Conservation (phyloP, 2,329 filamentous ascomycete genomes). For the Hymenoscyphus scutula region DNA sequence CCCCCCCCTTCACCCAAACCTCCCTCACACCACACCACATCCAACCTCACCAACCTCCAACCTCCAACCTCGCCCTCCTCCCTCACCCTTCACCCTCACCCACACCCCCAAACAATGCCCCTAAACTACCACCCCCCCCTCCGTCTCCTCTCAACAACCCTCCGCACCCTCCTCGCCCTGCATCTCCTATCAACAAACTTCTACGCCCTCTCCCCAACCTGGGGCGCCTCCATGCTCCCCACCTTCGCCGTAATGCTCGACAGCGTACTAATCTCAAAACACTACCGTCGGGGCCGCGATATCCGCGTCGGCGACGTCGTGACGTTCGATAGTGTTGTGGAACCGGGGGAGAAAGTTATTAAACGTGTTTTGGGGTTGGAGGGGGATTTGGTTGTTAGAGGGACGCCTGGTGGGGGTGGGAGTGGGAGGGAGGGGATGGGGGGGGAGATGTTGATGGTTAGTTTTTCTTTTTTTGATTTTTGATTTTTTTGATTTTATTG, state of each 20-base stretch:
- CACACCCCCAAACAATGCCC: conserved; percentile 9
- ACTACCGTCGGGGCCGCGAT: conserved; percentile 65
- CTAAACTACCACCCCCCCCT: conserved; percentile 33
- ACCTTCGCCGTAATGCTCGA: conserved; percentile 70
- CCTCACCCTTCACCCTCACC: conserved; percentile 1
- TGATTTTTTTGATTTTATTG: background rate
- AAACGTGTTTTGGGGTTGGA: conserved; percentile 57
- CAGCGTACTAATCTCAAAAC: conserved; percentile 64
- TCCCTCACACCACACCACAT: no score
- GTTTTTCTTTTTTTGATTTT: conserved; percentile 11
- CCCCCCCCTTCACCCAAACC: no score
- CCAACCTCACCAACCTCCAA: background rate
- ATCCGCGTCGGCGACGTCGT: conserved; percentile 81
- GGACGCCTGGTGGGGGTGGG: conserved; percentile 61
- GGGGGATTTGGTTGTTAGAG: conserved; percentile 68
- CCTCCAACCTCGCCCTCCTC: conserved; percentile 15
- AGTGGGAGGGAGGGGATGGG: conserved; percentile 20
- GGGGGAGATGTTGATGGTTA: conserved; percentile 60
- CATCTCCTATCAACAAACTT: conserved; percentile 61
- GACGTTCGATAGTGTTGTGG: conserved; percentile 71
- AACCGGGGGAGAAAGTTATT: conserved; percentile 57
- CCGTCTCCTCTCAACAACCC: conserved; percentile 44
- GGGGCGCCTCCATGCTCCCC: conserved; percentile 85
- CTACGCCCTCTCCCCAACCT: conserved; percentile 56
- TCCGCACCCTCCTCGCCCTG: conserved; percentile 46